Percentiles rank a stretch among this genome's conserved stretches.
These are phyloP conservation scores for Cytospora paraplurivora DNA, from an alignment of 2,329 filamentous ascomycete species.

Conservation along the genomic window DNA sequence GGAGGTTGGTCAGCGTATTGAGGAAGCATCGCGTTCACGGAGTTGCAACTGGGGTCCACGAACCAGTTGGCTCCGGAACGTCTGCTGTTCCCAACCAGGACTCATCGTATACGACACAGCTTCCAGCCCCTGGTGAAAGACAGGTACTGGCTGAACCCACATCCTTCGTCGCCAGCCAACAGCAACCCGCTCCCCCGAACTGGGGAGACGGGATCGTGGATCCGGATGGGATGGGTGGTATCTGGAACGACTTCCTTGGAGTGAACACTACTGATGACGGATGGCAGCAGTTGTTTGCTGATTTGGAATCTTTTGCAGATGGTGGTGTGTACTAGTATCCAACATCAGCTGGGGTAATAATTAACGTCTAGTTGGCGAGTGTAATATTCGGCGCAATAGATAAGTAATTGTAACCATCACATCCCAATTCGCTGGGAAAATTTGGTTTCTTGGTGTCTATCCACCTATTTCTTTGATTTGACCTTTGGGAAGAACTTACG, in stretches of 20 bases:
- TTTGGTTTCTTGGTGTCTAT: background rate
- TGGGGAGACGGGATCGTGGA: conserved; percentile 8
- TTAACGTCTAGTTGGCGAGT: background rate
- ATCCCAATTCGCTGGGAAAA: background rate
- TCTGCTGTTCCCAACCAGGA: background rate
- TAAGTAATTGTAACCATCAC: background rate
- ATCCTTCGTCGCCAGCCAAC: background rate
- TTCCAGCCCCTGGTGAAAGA: background rate
- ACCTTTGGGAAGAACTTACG: background rate
- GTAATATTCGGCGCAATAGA: background rate
- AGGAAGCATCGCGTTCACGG: conserved; percentile 24
- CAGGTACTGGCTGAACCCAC: background rate
- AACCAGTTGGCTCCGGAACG: background rate
- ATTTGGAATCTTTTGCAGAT: conserved; percentile 23
- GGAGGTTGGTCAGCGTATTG: conserved; percentile 26
- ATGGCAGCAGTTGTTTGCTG: conserved; percentile 32
- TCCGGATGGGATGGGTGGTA: conserved; percentile 4
- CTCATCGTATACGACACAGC: background rate
- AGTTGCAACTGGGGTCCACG: background rate
- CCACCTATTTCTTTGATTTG: conserved; percentile 1
- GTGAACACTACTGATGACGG: conserved; percentile 16
- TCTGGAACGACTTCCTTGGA: conserved; percentile 27
- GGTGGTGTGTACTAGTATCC: background rate
- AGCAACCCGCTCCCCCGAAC: background rate
- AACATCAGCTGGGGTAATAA: background rate